Conservation (phyloP, 23 red algal genomes). For the Chondrus crispus region DNA sequence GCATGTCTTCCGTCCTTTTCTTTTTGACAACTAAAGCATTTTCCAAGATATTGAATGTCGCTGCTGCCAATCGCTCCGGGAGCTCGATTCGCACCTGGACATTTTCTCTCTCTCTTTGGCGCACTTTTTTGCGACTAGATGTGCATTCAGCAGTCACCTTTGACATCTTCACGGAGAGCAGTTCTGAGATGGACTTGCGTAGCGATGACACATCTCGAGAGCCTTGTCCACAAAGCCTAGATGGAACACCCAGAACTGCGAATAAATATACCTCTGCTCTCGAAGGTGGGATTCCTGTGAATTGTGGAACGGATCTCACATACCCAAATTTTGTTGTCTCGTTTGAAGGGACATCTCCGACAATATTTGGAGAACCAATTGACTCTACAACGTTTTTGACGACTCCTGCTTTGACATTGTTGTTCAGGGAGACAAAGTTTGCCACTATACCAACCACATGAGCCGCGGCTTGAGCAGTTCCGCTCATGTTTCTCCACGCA, state of each 20-base stretch:
- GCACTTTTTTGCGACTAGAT: neutral
- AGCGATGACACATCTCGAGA: neutral
- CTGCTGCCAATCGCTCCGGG: slow-evolving; percentile 14
- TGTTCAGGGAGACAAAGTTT: slow-evolving; percentile 43
- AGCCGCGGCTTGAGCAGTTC: slow-evolving; percentile 56
- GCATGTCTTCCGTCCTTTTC: neutral
- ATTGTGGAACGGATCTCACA: slow-evolving; percentile 42
- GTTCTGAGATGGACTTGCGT: slow-evolving; percentile 2
- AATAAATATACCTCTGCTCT: neutral
- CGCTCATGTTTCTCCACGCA: slow-evolving; percentile 5
- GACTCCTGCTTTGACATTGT: neutral
- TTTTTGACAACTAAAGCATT: neutral
- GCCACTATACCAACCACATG: slow-evolving; percentile 54
- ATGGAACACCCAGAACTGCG: slow-evolving; percentile 11
- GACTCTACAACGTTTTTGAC: slow-evolving; percentile 50
- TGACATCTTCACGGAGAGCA: neutral
- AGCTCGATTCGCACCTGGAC: slow-evolving; percentile 29
- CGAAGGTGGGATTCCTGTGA: neutral
- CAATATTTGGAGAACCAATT: slow-evolving; percentile 34
- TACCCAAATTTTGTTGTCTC: slow-evolving; percentile 21
- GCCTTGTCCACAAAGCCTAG: neutral
- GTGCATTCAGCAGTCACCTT: neutral
- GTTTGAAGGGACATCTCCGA: neutral
- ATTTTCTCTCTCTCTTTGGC: neutral
- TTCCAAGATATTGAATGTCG: slow-evolving; percentile 16